Evolutionary conservation across 495 filamentous ascomycete genomes (phyloP).

Genomic region (Talaromyces proteolyticus): DNA sequence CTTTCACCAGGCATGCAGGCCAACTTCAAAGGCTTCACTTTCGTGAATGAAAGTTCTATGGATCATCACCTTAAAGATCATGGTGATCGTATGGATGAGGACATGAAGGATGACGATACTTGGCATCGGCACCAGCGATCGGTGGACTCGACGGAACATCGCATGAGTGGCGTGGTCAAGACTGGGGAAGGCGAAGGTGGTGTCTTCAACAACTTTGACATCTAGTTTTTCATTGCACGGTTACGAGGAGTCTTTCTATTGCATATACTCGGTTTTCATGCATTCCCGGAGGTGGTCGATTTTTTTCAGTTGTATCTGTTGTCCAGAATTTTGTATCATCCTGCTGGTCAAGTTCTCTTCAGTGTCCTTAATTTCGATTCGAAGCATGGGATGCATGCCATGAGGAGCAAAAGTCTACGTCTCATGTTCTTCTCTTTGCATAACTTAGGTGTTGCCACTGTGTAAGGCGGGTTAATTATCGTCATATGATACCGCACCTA

Average conservation of each 20-base stretch:
- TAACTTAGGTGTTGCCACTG: too few relatives aligned
- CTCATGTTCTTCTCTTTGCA: too few relatives aligned
- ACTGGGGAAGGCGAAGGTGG: slow-evolving; percentile 56
- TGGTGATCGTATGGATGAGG: slow-evolving; percentile 68
- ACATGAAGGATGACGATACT: slow-evolving; percentile 48
- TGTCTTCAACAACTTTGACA: slow-evolving; percentile 75
- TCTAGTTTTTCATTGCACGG: slow-evolving; percentile 30
- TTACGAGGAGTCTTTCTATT: slow-evolving; percentile 3
- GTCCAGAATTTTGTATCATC: not conserved
- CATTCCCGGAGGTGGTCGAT: slow-evolving; percentile 4
- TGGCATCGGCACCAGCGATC: slow-evolving; percentile 33
- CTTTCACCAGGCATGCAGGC: slow-evolving; percentile 92
- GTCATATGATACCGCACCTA: too few relatives aligned
- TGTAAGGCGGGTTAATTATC: too few relatives aligned
- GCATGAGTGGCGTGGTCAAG: slow-evolving; percentile 71
- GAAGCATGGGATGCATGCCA: too few relatives aligned
- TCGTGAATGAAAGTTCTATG: slow-evolving; percentile 93
- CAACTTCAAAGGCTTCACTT: slow-evolving; percentile 97
- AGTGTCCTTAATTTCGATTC: too few relatives aligned
- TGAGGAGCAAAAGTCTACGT: too few relatives aligned
- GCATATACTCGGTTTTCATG: slow-evolving; percentile 8
- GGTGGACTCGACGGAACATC: slow-evolving; percentile 41
- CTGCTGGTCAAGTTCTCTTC: not conserved
- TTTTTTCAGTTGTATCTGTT: not conserved
- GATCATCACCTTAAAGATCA: slow-evolving; percentile 76